A percentile compares a stretch with the other conserved stretches of the same genome.
phyloP scores from a whole-genome alignment of 257 asterid species.

The Plectranthus barbatus region DNA sequence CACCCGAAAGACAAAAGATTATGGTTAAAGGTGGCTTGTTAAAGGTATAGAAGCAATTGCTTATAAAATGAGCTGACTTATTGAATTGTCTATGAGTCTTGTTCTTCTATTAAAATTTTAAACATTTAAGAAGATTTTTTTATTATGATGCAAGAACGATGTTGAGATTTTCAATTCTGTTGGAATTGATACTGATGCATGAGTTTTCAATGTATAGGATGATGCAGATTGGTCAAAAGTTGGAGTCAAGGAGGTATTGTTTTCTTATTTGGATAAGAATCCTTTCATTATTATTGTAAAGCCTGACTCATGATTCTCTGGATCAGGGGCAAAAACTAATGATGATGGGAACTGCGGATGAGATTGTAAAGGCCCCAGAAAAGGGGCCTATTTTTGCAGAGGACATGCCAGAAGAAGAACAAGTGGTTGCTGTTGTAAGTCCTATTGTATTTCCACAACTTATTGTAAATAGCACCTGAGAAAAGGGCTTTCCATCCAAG shows the following conservation, averaged over 20 bases:
- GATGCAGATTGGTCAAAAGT: constrained; percentile 92
- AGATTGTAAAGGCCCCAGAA: constrained; percentile 95
- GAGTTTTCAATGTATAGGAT: constrained; percentile 42
- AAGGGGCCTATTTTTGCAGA: constrained; percentile 86
- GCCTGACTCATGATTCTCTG: constrained; percentile 5
- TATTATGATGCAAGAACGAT: not conserved
- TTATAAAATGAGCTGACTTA: not conserved
- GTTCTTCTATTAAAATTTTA: not conserved
- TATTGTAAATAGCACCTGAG: constrained; percentile 1
- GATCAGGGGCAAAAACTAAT: constrained; percentile 91
- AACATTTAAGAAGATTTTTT: constrained; percentile 1
- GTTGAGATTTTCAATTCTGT: constrained; percentile 1
- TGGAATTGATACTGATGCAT: constrained; percentile 6
- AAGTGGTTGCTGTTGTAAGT: constrained; percentile 58
- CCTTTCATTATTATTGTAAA: not conserved
- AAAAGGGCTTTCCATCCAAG: not conserved
- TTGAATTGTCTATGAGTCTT: not conserved
- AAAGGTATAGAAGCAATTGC: constrained; percentile 48
- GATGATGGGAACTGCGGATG: constrained; percentile 99
- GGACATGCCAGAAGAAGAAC: constrained; percentile 98
- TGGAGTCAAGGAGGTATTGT: constrained; percentile 81
- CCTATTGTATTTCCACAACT: constrained; percentile 9
- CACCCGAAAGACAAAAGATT: constrained; percentile 99
- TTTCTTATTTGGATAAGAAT: constrained; percentile 1
- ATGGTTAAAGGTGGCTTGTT: constrained; percentile 97